phyloP scores from a whole-genome alignment of 2,329 filamentous ascomycete species.

The Xylaria sp. region DNA sequence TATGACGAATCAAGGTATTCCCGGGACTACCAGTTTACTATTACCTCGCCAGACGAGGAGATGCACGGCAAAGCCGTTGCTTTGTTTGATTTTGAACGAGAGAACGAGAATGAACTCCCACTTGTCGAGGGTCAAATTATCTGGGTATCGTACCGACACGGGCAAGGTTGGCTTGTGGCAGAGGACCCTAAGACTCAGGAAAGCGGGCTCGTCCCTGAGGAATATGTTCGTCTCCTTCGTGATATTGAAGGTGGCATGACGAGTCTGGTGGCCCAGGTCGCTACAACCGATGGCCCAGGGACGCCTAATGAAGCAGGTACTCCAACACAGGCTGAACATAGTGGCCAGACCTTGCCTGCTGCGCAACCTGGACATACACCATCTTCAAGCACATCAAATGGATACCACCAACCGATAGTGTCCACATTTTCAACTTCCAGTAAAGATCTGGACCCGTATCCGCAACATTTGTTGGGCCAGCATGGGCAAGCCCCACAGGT shows the following conservation, averaged over 20 bases:
- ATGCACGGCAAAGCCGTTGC: constrained; percentile 98
- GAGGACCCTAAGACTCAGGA: constrained; percentile 95
- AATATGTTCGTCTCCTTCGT: constrained; percentile 90
- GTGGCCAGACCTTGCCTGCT: constrained; percentile 37
- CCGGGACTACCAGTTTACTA: constrained; percentile 92
- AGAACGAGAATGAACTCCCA: constrained; percentile 96
- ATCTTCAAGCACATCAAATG: constrained; percentile 61
- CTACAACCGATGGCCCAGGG: constrained; percentile 58
- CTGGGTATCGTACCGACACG: constrained; percentile 93
- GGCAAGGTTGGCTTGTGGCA: constrained; percentile 96
- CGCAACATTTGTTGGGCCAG: constrained; percentile 71
- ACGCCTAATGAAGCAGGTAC: constrained; percentile 67
- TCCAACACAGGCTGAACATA: constrained; percentile 70
- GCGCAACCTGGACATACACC: constrained; percentile 56
- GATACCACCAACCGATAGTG: constrained; percentile 74
- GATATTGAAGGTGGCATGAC: constrained; percentile 93
- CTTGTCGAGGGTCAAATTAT: constrained; percentile 95
- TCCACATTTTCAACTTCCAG: constrained; percentile 77
- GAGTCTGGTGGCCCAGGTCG: constrained; percentile 71
- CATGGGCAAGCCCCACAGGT: constrained; percentile 72
- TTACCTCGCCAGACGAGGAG: constrained; percentile 94
- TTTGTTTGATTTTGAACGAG: constrained; percentile 91
- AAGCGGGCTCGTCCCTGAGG: constrained; percentile 93
- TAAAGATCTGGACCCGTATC: constrained; percentile 74
- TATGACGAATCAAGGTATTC: constrained; percentile 84